phyloP scores from a whole-genome alignment of 2,329 filamentous ascomycete genomes.

The Xylaria polymorpha region DNA sequence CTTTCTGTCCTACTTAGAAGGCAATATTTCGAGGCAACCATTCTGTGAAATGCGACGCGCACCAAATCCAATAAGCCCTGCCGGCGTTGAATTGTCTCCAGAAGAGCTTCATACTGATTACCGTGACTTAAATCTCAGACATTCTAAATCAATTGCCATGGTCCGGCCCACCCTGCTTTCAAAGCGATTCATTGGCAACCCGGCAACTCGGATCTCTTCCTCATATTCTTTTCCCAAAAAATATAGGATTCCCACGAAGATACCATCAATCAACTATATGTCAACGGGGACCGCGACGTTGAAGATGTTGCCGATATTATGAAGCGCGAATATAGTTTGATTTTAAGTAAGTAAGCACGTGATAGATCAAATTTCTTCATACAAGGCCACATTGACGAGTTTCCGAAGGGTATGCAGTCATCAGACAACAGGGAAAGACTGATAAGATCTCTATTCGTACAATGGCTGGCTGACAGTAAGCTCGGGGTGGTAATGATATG shows the following conservation, averaged over 20 bases:
- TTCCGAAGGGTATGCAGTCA: constrained; percentile 36
- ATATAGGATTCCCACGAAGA: constrained; percentile 17
- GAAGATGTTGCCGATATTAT: constrained; percentile 16
- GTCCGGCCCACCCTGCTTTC: not conserved
- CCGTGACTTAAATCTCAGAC: not conserved
- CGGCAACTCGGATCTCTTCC: constrained; percentile 6
- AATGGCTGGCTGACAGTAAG: constrained; percentile 39
- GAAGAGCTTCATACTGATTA: not conserved
- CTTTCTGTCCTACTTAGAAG: too few relatives aligned
- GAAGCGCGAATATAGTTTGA: constrained; percentile 22
- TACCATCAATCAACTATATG: constrained; percentile 16
- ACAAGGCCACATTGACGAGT: constrained; percentile 39
- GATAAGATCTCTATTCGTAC: not conserved
- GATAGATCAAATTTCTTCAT: constrained; percentile 47
- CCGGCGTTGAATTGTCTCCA: not conserved
- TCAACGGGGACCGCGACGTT: not conserved
- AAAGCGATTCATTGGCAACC: not conserved
- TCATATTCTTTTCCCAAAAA: constrained; percentile 19
- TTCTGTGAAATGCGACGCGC: not conserved
- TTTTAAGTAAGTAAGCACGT: constrained; percentile 12
- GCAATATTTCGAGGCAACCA: too few relatives aligned
- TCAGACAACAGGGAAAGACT: constrained; percentile 38
- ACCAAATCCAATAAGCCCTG: not conserved
- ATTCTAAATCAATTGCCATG: not conserved
- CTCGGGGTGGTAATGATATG: constrained; percentile 43